These are phyloP conservation scores for Yamadazyma oceani DNA, from an alignment of 1,139 yeast genomes.

Conservation along the genomic window DNA sequence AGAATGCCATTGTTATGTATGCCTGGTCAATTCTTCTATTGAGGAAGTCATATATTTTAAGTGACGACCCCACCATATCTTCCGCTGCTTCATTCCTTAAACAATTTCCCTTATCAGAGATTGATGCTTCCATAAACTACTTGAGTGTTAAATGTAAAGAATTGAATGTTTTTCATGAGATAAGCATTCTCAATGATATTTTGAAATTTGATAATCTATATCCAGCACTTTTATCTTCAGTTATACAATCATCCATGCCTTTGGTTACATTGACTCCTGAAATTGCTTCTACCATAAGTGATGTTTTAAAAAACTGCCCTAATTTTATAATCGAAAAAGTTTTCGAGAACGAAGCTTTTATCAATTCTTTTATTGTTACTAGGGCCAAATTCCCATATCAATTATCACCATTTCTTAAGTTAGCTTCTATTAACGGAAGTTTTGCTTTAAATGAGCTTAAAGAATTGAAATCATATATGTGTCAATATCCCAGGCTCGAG, in stretches of 20 bases:
- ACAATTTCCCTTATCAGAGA: conserved; percentile 15
- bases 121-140: conserved; percentile 22
- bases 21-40: conserved; percentile 72
- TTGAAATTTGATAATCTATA: conserved; percentile 54
- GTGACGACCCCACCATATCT: conserved; percentile 25
- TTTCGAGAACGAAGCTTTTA: conserved; percentile 55
- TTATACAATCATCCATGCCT: conserved; percentile 61
- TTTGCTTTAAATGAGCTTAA: conserved; percentile 66
- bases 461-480: conserved; percentile 61
- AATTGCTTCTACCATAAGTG: conserved; percentile 50
- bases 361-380: conserved; percentile 56
- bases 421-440: conserved; percentile 63
- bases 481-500: conserved; percentile 35
- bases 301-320: conserved; percentile 56
- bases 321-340: conserved; percentile 55
- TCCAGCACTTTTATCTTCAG: conserved; percentile 58
- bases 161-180: conserved; percentile 47
- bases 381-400: conserved; percentile 78
- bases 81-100: conserved; percentile 10
- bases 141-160: conserved; percentile 48
- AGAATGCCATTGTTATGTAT: conserved; percentile 55
- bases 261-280: conserved; percentile 59
- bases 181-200: conserved; percentile 41
- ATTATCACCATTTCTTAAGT: conserved; percentile 58
- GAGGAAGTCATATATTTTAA: conserved; percentile 50